Percentiles rank a stretch among this genome's conserved stretches.
phyloP scores from a whole-genome alignment of 176 grass and related monocot species.

The Zea luxurians region DNA sequence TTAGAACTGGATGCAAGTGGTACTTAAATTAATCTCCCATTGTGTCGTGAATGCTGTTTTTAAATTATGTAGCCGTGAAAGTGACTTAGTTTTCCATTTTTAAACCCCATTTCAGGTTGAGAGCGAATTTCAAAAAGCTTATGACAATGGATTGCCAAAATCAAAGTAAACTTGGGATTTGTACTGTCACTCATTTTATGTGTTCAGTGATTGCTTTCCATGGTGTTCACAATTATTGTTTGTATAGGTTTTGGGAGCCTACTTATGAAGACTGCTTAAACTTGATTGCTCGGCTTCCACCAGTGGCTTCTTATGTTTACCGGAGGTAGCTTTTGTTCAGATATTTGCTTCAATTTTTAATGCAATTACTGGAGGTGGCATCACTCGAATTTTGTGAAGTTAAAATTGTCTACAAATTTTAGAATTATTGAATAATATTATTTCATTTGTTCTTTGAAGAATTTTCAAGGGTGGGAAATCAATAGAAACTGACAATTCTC shows the following conservation, averaged over 20 bases:
- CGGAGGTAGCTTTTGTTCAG: constrained; percentile 60
- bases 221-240: constrained; percentile 22
- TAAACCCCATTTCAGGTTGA: constrained; percentile 69
- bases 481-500: constrained; percentile 67
- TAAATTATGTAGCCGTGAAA: constrained; percentile 3
- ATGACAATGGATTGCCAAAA: constrained; percentile 87
- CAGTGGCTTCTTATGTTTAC: constrained; percentile 93
- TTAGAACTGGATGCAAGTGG: neutral
- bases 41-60: neutral
- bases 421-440: neutral
- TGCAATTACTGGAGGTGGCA: neutral
- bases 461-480: constrained; percentile 86
- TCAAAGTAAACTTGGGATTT: constrained; percentile 63
- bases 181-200: constrained; percentile 20
- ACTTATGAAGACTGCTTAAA: constrained; percentile 98
- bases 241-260: constrained; percentile 91
- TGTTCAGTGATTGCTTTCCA: constrained; percentile 21
- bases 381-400: constrained; percentile 5
- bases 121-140: constrained; percentile 98
- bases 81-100: constrained; percentile 24
- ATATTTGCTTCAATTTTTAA: neutral
- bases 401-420: neutral
- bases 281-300: constrained; percentile 81
- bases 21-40: neutral
- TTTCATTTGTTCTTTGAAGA: constrained; percentile 46